A percentile compares a stretch with the other conserved stretches of the same genome.
These are phyloP conservation scores for Rhodotorula kratochvilovae DNA, from an alignment of 768 basidiomycete species.

Conservation along the genomic window DNA sequence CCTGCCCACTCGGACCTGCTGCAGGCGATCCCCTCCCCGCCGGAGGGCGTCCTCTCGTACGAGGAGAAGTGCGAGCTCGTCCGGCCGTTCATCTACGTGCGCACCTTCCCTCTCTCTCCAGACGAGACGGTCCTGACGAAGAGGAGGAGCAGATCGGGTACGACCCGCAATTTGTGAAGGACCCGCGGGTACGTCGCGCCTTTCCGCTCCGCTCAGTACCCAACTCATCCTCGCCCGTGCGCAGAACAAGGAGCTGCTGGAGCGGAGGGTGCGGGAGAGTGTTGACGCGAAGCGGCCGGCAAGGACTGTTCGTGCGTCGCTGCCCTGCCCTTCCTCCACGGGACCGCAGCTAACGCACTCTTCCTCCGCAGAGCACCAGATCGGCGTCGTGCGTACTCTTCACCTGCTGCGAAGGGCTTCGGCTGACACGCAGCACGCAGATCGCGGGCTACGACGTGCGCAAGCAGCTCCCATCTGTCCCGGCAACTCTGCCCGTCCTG, in stretches of 20 bases:
- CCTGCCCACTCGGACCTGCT: slow-evolving; percentile 32
- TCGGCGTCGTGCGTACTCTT: slow-evolving; percentile 9
- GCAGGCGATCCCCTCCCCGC: slow-evolving; percentile 20
- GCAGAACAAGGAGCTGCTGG: slow-evolving; percentile 20
- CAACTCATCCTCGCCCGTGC: too few species aligned
- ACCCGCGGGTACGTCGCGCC: slow-evolving; percentile 9
- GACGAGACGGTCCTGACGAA: neutral
- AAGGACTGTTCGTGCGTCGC: slow-evolving; percentile 12
- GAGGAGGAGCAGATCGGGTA: slow-evolving; percentile 15
- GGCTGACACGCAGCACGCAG: neutral
- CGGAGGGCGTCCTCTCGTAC: neutral
- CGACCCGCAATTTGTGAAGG: slow-evolving; percentile 13
- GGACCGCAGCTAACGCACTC: neutral
- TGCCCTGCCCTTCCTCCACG: neutral
- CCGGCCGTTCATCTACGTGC: slow-evolving; percentile 24
- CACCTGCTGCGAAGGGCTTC: too few species aligned
- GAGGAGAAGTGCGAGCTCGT: slow-evolving; percentile 29
- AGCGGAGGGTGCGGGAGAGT: slow-evolving; percentile 14
- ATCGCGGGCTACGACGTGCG: slow-evolving; percentile 36
- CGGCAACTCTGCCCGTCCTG: slow-evolving; percentile 21
- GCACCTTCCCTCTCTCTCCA: neutral
- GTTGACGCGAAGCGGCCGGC: slow-evolving; percentile 22
- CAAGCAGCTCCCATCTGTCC: slow-evolving; percentile 3
- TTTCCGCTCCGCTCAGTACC: neutral
- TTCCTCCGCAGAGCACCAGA: slow-evolving; percentile 14